Conservation (phyloP, 2,329 filamentous ascomycete genomes). For the Beauveria brongniartii region DNA sequence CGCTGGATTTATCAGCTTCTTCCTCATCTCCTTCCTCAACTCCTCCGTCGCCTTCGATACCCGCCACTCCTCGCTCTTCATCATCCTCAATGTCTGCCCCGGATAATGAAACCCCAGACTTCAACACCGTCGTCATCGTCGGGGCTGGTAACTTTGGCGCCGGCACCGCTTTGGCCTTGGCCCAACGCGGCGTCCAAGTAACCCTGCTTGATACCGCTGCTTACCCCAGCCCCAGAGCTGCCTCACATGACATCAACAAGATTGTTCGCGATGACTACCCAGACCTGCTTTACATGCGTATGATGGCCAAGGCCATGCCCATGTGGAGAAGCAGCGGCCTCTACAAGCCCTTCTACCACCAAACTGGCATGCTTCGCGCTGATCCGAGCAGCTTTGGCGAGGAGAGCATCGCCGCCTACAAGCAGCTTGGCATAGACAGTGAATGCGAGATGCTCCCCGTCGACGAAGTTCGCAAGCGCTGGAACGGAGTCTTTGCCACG, state of each 20-base stretch:
- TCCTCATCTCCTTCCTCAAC: constrained; percentile 7
- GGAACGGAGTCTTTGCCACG: constrained; percentile 48
- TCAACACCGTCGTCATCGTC: constrained; percentile 27
- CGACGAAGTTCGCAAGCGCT: constrained; percentile 45
- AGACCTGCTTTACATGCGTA: constrained; percentile 31
- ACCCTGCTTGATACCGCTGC: constrained; percentile 29
- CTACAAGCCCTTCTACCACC: constrained; percentile 47
- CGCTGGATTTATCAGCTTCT: background rate
- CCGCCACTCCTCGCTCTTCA: constrained; percentile 11
- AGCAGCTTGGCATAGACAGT: constrained; percentile 31
- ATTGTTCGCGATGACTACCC: constrained; percentile 36
- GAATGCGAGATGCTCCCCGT: constrained; percentile 32
- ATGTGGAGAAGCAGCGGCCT: constrained; percentile 36
- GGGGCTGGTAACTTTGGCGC: constrained; percentile 38
- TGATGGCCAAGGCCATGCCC: constrained; percentile 32
- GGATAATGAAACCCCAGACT: constrained; percentile 4
- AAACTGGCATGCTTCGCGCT: constrained; percentile 45
- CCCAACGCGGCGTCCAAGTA: constrained; percentile 22
- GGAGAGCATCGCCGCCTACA: constrained; percentile 33
- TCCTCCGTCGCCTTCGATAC: constrained; percentile 5
- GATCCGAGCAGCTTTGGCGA: constrained; percentile 35
- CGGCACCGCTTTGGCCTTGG: constrained; percentile 31
- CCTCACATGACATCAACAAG: constrained; percentile 41
- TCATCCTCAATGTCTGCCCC: constrained; percentile 9
- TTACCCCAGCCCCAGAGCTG: constrained; percentile 31